Percentiles rank a stretch among this genome's conserved stretches.
Conservation (phyloP, 2,329 filamentous ascomycete genomes). For the Stachybotrys elegans region DNA sequence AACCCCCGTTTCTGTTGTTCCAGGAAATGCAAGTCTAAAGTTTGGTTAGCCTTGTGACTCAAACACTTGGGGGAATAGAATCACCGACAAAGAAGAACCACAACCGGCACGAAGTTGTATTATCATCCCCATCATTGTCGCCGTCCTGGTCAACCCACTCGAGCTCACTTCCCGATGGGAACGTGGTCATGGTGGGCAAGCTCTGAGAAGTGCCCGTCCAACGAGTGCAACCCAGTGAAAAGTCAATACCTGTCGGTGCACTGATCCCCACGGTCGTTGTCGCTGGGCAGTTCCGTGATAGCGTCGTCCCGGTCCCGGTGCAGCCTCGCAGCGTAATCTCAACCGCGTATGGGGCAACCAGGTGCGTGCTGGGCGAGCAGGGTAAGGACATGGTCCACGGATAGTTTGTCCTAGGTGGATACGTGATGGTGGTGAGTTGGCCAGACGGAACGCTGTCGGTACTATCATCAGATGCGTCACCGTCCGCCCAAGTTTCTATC, state of each 20-base stretch:
- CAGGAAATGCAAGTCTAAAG: too few species aligned
- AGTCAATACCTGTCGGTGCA: not conserved
- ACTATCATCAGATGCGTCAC: not conserved
- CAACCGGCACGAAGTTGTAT: too few species aligned
- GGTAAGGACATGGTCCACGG: not conserved
- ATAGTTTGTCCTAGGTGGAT: not conserved
- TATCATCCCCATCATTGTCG: too few species aligned
- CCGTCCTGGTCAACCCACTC: too few species aligned
- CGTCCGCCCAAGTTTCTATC: not conserved
- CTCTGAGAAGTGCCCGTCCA: too few species aligned
- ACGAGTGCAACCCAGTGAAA: too few species aligned
- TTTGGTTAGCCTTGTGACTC: too few species aligned
- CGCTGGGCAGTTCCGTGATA: not conserved
- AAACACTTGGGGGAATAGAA: too few species aligned
- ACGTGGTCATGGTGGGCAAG: too few species aligned
- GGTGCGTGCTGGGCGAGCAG: not conserved
- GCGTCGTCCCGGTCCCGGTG: not conserved
- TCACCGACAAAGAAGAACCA: too few species aligned
- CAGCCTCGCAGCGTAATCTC: not conserved
- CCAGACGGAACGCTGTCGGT: not conserved
- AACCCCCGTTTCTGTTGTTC: too few species aligned
- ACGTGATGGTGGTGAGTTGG: not conserved
- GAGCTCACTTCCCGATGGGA: too few species aligned
- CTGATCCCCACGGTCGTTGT: not conserved
- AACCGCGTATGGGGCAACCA: not conserved